These are phyloP conservation scores for Tympanopsis confertula DNA, from an alignment of 2,329 filamentous ascomycete species.

Conservation along the genomic window DNA sequence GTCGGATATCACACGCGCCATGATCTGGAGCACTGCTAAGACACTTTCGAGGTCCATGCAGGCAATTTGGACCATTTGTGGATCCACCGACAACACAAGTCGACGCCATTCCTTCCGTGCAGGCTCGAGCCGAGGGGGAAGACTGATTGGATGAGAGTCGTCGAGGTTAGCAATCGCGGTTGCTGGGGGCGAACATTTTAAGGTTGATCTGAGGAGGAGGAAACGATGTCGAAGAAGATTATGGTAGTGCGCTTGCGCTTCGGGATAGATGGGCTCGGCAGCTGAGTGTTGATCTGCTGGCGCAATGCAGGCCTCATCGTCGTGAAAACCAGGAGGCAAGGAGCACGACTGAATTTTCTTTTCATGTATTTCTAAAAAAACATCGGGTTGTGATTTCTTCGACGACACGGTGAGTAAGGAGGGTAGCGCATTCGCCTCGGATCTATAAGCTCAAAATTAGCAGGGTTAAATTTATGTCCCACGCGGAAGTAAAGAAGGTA, in stretches of 20 bases:
- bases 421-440: neutral
- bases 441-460: neutral
- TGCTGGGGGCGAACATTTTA: neutral
- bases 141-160: neutral
- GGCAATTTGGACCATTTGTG: neutral
- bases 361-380: too few species aligned
- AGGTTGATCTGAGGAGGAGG: neutral
- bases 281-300: neutral
- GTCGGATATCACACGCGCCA: neutral
- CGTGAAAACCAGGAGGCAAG: neutral
- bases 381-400: neutral
- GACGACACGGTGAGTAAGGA: neutral
- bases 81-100: neutral
- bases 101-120: conserved; percentile 1
- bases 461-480: neutral
- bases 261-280: neutral
- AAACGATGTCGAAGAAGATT: neutral
- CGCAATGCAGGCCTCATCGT: neutral
- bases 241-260: neutral
- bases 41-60: conserved; percentile 1
- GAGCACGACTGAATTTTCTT: too few species aligned
- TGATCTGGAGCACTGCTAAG: neutral
- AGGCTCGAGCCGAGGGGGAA: neutral
- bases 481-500: too few species aligned
- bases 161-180: neutral